These are phyloP conservation scores for Pachysolen tannophilus DNA, from an alignment of 805 yeast species.

Conservation along the genomic window DNA sequence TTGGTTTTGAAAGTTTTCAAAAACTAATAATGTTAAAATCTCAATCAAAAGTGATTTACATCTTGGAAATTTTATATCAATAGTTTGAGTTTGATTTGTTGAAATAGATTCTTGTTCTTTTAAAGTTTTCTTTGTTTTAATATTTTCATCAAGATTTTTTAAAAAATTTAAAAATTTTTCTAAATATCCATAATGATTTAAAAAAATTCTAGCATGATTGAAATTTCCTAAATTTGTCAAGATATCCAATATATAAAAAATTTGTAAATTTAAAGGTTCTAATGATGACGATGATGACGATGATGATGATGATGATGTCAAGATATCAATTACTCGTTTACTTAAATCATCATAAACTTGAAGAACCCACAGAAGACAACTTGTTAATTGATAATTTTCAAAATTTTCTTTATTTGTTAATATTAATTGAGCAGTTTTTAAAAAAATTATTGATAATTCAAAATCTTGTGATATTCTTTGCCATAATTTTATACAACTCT, in stretches of 20 bases:
- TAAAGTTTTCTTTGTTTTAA: constrained; percentile 25
- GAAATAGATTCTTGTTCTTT: constrained; percentile 17
- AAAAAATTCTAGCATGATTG: constrained; percentile 30
- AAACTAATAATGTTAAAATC: constrained; percentile 49
- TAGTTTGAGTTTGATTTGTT: background rate
- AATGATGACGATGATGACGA: constrained; percentile 5
- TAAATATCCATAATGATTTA: constrained; percentile 31
- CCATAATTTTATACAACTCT: constrained; percentile 23
- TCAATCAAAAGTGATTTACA: constrained; percentile 63
- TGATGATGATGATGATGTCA: constrained; percentile 7
- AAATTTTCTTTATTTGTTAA: constrained; percentile 32
- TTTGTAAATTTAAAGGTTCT: constrained; percentile 12
- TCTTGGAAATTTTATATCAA: constrained; percentile 44
- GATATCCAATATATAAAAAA: constrained; percentile 16
- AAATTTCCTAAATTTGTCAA: constrained; percentile 29
- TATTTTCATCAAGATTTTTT: constrained; percentile 30
- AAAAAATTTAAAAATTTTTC: constrained; percentile 28
- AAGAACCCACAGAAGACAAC: constrained; percentile 33
- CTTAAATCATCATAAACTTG: constrained; percentile 21
- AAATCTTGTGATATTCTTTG: constrained; percentile 5
- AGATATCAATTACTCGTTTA: constrained; percentile 10
- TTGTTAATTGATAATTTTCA: constrained; percentile 28
- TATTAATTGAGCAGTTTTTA: constrained; percentile 26
- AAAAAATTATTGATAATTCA: constrained; percentile 10
- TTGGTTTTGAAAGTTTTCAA: constrained; percentile 48